phyloP scores from a whole-genome alignment of 352 stramenopile species.

The Globisporangium carolinianum region DNA sequence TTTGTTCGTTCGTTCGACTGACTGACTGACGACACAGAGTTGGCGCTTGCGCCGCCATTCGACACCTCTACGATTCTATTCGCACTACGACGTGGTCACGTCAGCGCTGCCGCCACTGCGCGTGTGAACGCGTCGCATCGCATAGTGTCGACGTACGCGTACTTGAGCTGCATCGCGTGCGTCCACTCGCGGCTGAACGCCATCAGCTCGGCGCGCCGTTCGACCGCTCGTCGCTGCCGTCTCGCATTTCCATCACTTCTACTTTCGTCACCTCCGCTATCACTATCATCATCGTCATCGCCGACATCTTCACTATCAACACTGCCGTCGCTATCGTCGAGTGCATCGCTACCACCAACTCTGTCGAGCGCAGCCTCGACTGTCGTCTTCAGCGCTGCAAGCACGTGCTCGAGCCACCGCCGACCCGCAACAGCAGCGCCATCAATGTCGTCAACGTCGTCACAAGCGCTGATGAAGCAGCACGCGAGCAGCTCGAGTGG shows the following conservation, averaged over 20 bases:
- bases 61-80: too few species aligned
- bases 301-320: slow-evolving; percentile 2
- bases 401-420: slow-evolving; percentile 6
- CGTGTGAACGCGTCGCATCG: slow-evolving; percentile 17
- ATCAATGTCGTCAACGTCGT: background rate
- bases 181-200: slow-evolving; percentile 18
- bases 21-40: too few species aligned
- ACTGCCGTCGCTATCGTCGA: background rate
- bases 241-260: too few species aligned
- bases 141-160: slow-evolving; percentile 28
- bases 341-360: background rate
- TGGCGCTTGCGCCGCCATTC: too few species aligned
- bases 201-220: slow-evolving; percentile 1
- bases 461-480: slow-evolving; percentile 17
- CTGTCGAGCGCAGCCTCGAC: background rate
- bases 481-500: slow-evolving; percentile 35
- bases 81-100: too few species aligned
- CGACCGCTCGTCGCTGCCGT: background rate
- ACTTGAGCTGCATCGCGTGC: slow-evolving; percentile 40
- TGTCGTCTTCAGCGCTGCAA: slow-evolving; percentile 4
- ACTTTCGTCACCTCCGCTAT: background rate
- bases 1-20: too few species aligned
- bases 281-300: background rate
- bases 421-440: background rate
- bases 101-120: slow-evolving; percentile 3